These are phyloP conservation scores for Microglena sp. DNA, from an alignment of 139 green algal species.

Conservation along the genomic window DNA sequence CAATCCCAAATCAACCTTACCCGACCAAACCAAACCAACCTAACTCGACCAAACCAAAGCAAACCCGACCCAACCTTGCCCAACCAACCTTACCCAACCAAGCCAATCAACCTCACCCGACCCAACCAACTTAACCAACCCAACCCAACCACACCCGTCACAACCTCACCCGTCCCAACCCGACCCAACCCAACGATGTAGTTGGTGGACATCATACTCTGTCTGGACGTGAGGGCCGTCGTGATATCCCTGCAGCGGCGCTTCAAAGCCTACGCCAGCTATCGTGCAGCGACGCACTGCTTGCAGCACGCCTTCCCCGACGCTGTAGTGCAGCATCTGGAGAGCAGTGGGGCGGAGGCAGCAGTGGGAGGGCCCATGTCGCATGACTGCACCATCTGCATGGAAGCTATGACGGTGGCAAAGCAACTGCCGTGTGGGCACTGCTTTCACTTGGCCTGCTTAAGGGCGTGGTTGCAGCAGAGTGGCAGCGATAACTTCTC, in stretches of 20 bases:
- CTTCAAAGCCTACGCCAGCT: constrained; percentile 12
- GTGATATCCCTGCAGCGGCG: constrained; percentile 16
- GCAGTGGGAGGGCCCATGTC: neutral
- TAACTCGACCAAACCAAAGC: neutral
- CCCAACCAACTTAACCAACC: neutral
- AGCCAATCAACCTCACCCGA: too few relatives aligned
- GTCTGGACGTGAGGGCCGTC: constrained; percentile 36
- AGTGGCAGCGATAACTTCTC: constrained; percentile 35
- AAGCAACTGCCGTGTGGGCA: constrained; percentile 40
- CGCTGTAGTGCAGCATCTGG: neutral
- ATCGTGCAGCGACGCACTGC: constrained; percentile 30
- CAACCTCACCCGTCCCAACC: neutral
- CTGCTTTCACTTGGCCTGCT: constrained; percentile 46
- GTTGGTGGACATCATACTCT: constrained; percentile 36
- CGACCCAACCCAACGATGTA: neutral
- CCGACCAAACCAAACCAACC: neutral
- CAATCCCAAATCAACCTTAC: too few relatives aligned
- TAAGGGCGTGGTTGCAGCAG: constrained; percentile 56
- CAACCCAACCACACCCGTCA: neutral
- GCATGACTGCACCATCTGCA: constrained; percentile 40
- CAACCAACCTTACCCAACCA: too few relatives aligned
- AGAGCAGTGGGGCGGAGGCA: neutral
- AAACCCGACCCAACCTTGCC: too few relatives aligned
- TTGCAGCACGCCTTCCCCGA: constrained; percentile 41
- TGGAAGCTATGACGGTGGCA: constrained; percentile 12